Conservation (phyloP, 2,329 filamentous ascomycete genomes). For the Metarhizium guizhouense region DNA sequence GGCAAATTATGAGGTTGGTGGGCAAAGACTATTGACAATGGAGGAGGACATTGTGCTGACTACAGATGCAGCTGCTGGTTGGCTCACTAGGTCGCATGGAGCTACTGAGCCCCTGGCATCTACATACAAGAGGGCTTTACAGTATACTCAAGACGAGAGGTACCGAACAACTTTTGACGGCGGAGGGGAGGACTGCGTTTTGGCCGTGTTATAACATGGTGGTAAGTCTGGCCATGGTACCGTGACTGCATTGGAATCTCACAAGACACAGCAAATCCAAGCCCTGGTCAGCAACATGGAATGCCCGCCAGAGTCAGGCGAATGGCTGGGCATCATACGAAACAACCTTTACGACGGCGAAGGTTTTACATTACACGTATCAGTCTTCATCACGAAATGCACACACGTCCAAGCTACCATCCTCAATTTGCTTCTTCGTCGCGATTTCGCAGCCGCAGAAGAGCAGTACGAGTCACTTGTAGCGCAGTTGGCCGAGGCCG, state of each 20-base stretch:
- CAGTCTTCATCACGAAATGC: conserved; percentile 18
- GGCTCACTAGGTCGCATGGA: conserved; percentile 23
- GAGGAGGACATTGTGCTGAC: conserved; percentile 6
- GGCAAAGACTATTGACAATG: too few relatives aligned
- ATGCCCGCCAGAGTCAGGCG: conserved; percentile 26
- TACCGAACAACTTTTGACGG: conserved; percentile 13
- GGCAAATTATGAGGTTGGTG: conserved; percentile 28
- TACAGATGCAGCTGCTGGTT: conserved; percentile 22
- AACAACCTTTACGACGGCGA: conserved; percentile 16
- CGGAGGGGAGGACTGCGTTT: conserved; percentile 21
- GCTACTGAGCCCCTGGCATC: conserved; percentile 24
- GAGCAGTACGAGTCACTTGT: conserved; percentile 18
- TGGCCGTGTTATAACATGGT: conserved; percentile 30
- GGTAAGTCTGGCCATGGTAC: conserved; percentile 16
- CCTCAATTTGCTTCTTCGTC: conserved; percentile 14
- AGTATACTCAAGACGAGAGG: conserved; percentile 28
- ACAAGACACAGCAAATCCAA: conserved; percentile 25
- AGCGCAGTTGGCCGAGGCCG: conserved; percentile 16
- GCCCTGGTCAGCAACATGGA: conserved; percentile 21
- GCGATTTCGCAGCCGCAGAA: conserved; percentile 20
- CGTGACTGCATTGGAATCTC: neutral
- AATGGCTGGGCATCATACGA: conserved; percentile 25
- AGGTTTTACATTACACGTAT: conserved; percentile 17
- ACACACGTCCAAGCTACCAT: conserved; percentile 19
- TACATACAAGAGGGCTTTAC: conserved; percentile 26